Conservation (phyloP, 1,284 basidiomycete genomes). For the Clitocybe nebularis region DNA sequence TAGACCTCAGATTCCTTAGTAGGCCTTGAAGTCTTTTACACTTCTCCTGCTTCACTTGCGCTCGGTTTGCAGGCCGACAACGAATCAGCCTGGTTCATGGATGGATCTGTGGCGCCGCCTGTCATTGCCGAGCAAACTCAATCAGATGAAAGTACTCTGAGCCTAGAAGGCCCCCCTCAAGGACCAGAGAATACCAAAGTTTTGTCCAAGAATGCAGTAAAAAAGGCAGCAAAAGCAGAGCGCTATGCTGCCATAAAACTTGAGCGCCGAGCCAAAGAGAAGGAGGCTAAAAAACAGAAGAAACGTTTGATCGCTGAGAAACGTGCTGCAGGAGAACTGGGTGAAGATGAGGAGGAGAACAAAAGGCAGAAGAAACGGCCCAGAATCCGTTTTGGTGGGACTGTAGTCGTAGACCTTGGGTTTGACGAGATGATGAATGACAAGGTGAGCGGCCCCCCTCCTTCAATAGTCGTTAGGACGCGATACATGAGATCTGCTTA, state of each 20-base stretch:
- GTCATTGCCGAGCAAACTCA: not conserved
- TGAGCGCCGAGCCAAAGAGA: slow-evolving; percentile 74
- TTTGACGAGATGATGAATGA: slow-evolving; percentile 96
- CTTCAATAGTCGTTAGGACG: slow-evolving; percentile 7
- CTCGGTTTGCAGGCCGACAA: not conserved
- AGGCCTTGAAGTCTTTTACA: not conserved
- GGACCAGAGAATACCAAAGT: too few species aligned
- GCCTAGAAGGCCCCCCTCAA: slow-evolving; percentile 15
- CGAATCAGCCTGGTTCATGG: slow-evolving; percentile 7
- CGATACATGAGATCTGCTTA: slow-evolving; percentile 30
- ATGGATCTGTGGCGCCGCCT: slow-evolving; percentile 4
- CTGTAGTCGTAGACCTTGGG: slow-evolving; percentile 85
- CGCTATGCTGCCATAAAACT: slow-evolving; percentile 65
- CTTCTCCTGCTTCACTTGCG: too few species aligned
- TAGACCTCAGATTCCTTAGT: not conserved
- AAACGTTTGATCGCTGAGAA: slow-evolving; percentile 53
- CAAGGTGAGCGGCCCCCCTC: slow-evolving; percentile 57
- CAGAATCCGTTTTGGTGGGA: slow-evolving; percentile 60
- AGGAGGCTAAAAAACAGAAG: slow-evolving; percentile 66
- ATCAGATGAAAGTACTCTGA: slow-evolving; percentile 1
- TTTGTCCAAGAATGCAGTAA: slow-evolving; percentile 79
- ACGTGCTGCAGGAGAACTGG: slow-evolving; percentile 50
- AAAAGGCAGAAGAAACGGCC: slow-evolving; percentile 42
- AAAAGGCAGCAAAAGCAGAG: slow-evolving; percentile 70
- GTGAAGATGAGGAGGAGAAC: slow-evolving; percentile 39